A percentile compares a stretch with the other conserved stretches of the same genome.
Evolutionary conservation across 2,329 filamentous ascomycete genomes (phyloP).

Genomic region (Macrophomina pseudophaseolina): DNA sequence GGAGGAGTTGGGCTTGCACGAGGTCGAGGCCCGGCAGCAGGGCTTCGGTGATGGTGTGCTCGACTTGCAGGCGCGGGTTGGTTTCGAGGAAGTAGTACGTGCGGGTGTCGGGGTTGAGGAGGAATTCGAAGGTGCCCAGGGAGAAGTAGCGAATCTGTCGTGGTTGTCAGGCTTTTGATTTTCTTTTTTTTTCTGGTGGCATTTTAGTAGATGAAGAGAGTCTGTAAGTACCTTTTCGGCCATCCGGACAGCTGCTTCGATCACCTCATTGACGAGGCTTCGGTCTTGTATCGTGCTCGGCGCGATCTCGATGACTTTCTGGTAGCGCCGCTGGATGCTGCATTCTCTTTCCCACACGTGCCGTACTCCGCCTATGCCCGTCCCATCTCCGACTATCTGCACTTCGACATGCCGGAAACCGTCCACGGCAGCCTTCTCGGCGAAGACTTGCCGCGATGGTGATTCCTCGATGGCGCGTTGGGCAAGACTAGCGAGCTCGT

Average conservation of each 20-base stretch:
- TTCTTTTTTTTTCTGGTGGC: no score
- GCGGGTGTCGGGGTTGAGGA: slow-evolving; percentile 56
- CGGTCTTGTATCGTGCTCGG: slow-evolving; percentile 58
- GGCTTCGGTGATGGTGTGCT: slow-evolving; percentile 66
- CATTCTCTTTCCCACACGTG: slow-evolving; percentile 67
- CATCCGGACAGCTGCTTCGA: slow-evolving; percentile 60
- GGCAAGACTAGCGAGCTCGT: slow-evolving; percentile 42
- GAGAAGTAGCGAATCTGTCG: slow-evolving; percentile 59
- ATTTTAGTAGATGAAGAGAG: no score
- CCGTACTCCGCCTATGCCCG: slow-evolving; percentile 54
- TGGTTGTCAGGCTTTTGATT: no score
- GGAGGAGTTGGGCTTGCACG: slow-evolving; percentile 59
- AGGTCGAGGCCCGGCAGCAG: slow-evolving; percentile 55
- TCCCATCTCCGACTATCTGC: slow-evolving; percentile 64
- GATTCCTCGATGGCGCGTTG: slow-evolving; percentile 61
- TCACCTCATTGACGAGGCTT: slow-evolving; percentile 53
- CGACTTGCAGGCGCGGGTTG: slow-evolving; percentile 66
- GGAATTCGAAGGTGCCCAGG: slow-evolving; percentile 69
- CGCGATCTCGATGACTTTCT: slow-evolving; percentile 66
- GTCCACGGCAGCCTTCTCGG: slow-evolving; percentile 66
- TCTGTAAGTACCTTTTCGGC: slow-evolving; percentile 47
- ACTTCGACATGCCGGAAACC: slow-evolving; percentile 67
- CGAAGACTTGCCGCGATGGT: slow-evolving; percentile 62
- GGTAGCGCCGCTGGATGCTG: slow-evolving; percentile 64
- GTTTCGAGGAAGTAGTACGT: slow-evolving; percentile 66